phyloP scores from a whole-genome alignment of 768 basidiomycete species.

The Ramaria rubella region DNA sequence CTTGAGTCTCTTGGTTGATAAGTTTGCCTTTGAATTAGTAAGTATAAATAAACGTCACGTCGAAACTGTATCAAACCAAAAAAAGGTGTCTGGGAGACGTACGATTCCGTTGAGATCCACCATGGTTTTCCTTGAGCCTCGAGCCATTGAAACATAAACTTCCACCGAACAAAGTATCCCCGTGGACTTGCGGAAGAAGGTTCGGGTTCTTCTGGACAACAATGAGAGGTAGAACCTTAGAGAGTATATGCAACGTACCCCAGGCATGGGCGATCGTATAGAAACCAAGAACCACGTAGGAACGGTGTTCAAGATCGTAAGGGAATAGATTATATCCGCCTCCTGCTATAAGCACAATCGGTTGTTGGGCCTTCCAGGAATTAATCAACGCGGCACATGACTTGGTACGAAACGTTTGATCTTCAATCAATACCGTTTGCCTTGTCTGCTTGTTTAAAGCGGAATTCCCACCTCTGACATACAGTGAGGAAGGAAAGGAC shows the following conservation, averaged over 20 bases:
- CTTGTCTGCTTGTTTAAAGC: slow-evolving; percentile 16
- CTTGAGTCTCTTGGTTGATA: background rate
- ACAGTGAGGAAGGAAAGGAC: background rate
- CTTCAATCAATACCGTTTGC: slow-evolving; percentile 41
- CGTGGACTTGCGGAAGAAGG: slow-evolving; percentile 33
- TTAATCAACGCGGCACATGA: slow-evolving; percentile 65
- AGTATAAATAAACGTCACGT: background rate
- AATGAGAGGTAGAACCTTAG: background rate
- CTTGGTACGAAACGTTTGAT: slow-evolving; percentile 62
- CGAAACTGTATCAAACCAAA: background rate
- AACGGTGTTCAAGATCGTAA: slow-evolving; percentile 44
- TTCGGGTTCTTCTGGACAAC: slow-evolving; percentile 11
- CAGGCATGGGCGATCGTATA: slow-evolving; percentile 68
- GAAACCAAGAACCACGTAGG: slow-evolving; percentile 56
- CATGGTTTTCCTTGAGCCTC: slow-evolving; percentile 56
- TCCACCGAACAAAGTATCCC: slow-evolving; percentile 63
- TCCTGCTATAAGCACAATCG: slow-evolving; percentile 66
- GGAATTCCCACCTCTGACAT: slow-evolving; percentile 6
- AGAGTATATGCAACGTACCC: slow-evolving; percentile 38
- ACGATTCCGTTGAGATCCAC: slow-evolving; percentile 29
- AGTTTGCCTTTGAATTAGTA: background rate
- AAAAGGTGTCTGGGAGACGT: background rate
- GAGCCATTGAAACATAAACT: slow-evolving; percentile 84
- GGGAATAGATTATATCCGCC: slow-evolving; percentile 71
- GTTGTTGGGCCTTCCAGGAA: slow-evolving; percentile 47